Conservation (phyloP, 2,329 filamentous ascomycete species). For the Dactylellina parvicollis region DNA sequence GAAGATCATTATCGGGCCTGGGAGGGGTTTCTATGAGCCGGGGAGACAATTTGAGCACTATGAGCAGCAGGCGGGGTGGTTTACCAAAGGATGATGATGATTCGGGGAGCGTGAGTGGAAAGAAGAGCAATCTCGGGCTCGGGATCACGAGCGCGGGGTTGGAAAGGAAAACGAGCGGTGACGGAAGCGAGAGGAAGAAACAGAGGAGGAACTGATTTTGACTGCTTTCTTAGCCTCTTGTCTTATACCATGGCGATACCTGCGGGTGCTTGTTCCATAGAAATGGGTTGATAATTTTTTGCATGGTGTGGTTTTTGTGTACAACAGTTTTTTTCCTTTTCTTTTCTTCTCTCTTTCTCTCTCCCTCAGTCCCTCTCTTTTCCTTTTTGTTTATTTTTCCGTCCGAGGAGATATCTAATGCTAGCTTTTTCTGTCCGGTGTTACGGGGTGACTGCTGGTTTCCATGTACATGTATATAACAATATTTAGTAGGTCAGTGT, state of each 20-base stretch:
- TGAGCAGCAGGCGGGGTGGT: conserved; percentile 42
- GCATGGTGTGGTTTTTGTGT: conserved; percentile 9
- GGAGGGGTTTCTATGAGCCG: conserved; percentile 36
- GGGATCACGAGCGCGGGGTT: conserved; percentile 50
- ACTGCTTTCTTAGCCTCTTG: not conserved
- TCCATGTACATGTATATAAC: not conserved
- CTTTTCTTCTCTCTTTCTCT: conserved; percentile 9
- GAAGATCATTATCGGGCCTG: conserved; percentile 39
- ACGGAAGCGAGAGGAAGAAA: conserved; percentile 51
- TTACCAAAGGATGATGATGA: conserved; percentile 41
- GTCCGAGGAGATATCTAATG: conserved; percentile 4
- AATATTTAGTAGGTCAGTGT: not conserved
- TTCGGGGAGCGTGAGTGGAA: conserved; percentile 38
- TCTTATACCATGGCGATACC: not conserved
- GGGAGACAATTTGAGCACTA: conserved; percentile 46
- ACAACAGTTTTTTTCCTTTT: conserved; percentile 15
- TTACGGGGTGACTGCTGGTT: not conserved
- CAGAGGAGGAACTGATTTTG: conserved; percentile 28
- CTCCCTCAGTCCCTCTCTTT: not conserved
- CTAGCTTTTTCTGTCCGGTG: not conserved
- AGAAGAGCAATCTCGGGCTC: conserved; percentile 41
- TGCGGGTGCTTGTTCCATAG: not conserved
- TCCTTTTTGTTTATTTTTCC: not conserved
- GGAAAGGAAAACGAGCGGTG: conserved; percentile 43
- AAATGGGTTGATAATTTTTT: not conserved